These are phyloP conservation scores for Bacterosira constricta DNA, from an alignment of 108 stramenopile genomes.

Conservation along the genomic window DNA sequence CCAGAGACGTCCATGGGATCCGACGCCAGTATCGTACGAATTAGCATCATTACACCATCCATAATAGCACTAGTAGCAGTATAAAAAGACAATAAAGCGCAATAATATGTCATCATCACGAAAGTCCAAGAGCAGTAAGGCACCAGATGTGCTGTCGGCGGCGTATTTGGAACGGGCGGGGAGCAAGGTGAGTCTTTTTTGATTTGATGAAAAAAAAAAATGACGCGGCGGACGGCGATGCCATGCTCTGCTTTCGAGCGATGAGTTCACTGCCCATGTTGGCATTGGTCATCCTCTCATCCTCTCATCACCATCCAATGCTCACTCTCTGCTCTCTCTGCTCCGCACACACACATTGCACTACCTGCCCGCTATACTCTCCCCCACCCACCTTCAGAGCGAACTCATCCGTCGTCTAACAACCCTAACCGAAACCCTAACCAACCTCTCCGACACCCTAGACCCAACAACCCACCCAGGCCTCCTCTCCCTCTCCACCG, in stretches of 20 bases:
- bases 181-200: slow-evolving; percentile 24
- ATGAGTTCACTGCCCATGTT: too few species aligned
- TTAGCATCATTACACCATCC: too few species aligned
- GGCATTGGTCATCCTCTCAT: too few species aligned
- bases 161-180: slow-evolving; percentile 24
- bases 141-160: slow-evolving; percentile 11
- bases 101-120: too few species aligned
- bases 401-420: slow-evolving; percentile 23
- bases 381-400: slow-evolving; percentile 1
- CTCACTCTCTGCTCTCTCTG: too few species aligned
- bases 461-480: slow-evolving; percentile 37
- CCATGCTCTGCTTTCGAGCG: too few species aligned
- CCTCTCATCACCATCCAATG: not conserved
- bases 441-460: slow-evolving; percentile 8
- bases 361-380: not conserved
- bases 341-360: not conserved
- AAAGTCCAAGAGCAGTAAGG: too few species aligned
- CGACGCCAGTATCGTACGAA: too few species aligned
- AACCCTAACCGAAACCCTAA: slow-evolving; percentile 1
- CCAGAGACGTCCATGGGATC: too few species aligned
- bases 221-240: too few species aligned
- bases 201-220: not conserved
- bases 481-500: slow-evolving; percentile 52
- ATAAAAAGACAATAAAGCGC: too few species aligned
- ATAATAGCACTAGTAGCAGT: too few species aligned